phyloP scores from a whole-genome alignment of 2,329 filamentous ascomycete species.

The Arachnopeziza araneosa region DNA sequence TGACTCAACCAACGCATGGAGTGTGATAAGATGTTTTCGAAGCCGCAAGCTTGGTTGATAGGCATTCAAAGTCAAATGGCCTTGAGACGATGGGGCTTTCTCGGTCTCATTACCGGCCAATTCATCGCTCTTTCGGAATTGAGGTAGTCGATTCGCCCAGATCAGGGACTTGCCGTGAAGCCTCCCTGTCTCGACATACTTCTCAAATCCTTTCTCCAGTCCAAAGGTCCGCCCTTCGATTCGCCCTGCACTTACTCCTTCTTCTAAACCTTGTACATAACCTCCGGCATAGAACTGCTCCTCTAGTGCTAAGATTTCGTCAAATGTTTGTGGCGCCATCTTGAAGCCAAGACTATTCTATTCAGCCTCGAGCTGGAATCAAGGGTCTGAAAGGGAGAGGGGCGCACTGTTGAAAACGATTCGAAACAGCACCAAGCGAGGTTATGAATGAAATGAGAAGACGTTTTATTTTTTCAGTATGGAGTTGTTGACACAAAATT shows the following conservation, averaged over 20 bases:
- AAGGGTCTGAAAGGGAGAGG: no score
- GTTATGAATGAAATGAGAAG: no score
- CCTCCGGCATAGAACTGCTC: slow-evolving; percentile 76
- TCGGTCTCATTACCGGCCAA: background rate
- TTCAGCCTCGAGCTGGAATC: background rate
- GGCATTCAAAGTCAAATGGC: background rate
- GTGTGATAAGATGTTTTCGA: slow-evolving; percentile 66
- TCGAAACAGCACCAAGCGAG: no score
- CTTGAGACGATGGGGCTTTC: background rate
- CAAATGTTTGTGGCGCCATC: slow-evolving; percentile 27
- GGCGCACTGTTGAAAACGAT: no score
- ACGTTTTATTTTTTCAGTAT: no score
- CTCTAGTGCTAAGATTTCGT: slow-evolving; percentile 51
- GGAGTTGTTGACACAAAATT: no score
- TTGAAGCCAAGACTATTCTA: background rate
- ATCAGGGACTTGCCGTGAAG: slow-evolving; percentile 73
- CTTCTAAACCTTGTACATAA: slow-evolving; percentile 65
- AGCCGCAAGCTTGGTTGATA: slow-evolving; percentile 58
- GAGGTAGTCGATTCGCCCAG: slow-evolving; percentile 70
- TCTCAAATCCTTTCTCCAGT: slow-evolving; percentile 88
- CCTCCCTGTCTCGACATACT: slow-evolving; percentile 74
- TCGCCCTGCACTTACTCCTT: slow-evolving; percentile 72
- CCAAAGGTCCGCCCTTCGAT: slow-evolving; percentile 88
- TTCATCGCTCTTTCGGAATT: background rate
- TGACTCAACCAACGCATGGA: slow-evolving; percentile 75